phyloP scores from a whole-genome alignment of 2,329 filamentous ascomycete species.

The Paecilomyces sp. region DNA sequence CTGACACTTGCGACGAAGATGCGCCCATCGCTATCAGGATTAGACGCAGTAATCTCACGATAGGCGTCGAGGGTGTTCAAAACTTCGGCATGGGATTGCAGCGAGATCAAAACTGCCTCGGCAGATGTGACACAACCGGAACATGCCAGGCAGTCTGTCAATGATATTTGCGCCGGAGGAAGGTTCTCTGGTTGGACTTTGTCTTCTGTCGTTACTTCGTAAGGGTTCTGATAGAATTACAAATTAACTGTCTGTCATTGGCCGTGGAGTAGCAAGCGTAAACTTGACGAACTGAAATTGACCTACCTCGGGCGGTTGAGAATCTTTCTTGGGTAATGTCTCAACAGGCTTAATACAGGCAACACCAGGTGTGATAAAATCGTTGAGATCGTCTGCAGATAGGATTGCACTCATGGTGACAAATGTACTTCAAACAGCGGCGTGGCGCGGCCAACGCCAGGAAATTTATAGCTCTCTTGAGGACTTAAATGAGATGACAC shows the following conservation, averaged over 20 bases:
- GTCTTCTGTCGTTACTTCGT: conserved; percentile 93
- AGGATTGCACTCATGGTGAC: conserved; percentile 87
- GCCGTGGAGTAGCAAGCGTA: neutral
- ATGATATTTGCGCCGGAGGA: conserved; percentile 80
- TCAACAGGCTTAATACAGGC: conserved; percentile 98
- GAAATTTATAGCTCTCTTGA: neutral
- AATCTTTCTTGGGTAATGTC: conserved; percentile 64
- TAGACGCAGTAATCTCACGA: conserved; percentile 32
- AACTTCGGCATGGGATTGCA: conserved; percentile 92
- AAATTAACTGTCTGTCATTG: conserved; percentile 12
- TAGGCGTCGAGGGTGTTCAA: conserved; percentile 68
- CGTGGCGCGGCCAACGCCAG: neutral
- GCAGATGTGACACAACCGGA: conserved; percentile 96
- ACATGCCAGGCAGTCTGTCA: conserved; percentile 95
- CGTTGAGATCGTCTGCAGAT: conserved; percentile 92
- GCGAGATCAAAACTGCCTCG: conserved; percentile 89
- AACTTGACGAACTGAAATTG: neutral
- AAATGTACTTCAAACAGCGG: neutral
- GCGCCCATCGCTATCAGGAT: conserved; percentile 46
- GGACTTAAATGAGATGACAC: neutral
- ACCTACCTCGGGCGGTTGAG: conserved; percentile 40
- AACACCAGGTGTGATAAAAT: conserved; percentile 96
- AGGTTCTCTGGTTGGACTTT: conserved; percentile 53
- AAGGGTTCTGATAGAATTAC: conserved; percentile 42
- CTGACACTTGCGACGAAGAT: conserved; percentile 90